A percentile compares a stretch with the other conserved stretches of the same genome.
Evolutionary conservation across 2,329 filamentous ascomycete genomes (phyloP).

Genomic region (Hyphodiscus sp.): DNA sequence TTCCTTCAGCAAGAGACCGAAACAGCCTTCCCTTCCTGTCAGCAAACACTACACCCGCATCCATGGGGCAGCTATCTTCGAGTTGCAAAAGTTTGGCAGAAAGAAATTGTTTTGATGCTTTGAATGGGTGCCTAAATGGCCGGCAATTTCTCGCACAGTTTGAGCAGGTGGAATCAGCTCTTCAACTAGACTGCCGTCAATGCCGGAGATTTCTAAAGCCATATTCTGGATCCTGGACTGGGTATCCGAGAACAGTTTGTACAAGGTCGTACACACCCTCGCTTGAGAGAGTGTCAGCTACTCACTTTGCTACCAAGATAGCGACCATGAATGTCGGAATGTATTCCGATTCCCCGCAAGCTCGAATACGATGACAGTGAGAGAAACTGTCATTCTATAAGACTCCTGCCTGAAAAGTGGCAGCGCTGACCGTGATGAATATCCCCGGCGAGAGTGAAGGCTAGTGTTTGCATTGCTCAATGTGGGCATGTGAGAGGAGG

Average conservation of each 20-base stretch:
- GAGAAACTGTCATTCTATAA: slow-evolving; percentile 50
- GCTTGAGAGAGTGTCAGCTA: slow-evolving; percentile 45
- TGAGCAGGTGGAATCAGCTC: slow-evolving; percentile 44
- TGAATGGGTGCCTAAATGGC: slow-evolving; percentile 38
- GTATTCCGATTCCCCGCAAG: slow-evolving; percentile 51
- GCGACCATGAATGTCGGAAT: slow-evolving; percentile 53
- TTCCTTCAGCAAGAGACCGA: slow-evolving; percentile 48
- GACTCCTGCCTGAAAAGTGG: slow-evolving; percentile 53
- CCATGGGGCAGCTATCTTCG: slow-evolving; percentile 45
- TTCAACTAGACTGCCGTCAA: slow-evolving; percentile 34
- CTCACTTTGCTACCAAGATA: slow-evolving; percentile 53
- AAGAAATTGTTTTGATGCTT: slow-evolving; percentile 36
- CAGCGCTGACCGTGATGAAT: slow-evolving; percentile 54
- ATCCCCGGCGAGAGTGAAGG: slow-evolving; percentile 44
- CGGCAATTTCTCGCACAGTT: slow-evolving; percentile 51
- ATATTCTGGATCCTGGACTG: slow-evolving; percentile 49
- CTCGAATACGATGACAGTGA: slow-evolving; percentile 57
- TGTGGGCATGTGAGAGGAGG: too few species aligned
- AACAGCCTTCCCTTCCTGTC: slow-evolving; percentile 41
- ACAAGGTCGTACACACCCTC: slow-evolving; percentile 54
- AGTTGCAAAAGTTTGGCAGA: slow-evolving; percentile 40
- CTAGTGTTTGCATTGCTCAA: too few species aligned
- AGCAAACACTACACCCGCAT: slow-evolving; percentile 51
- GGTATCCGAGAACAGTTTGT: slow-evolving; percentile 51
- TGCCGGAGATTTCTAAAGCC: slow-evolving; percentile 38